Base-by-base conservation (phyloP, 345 rosid species). In the Streptanthus diversifolius region DNA sequence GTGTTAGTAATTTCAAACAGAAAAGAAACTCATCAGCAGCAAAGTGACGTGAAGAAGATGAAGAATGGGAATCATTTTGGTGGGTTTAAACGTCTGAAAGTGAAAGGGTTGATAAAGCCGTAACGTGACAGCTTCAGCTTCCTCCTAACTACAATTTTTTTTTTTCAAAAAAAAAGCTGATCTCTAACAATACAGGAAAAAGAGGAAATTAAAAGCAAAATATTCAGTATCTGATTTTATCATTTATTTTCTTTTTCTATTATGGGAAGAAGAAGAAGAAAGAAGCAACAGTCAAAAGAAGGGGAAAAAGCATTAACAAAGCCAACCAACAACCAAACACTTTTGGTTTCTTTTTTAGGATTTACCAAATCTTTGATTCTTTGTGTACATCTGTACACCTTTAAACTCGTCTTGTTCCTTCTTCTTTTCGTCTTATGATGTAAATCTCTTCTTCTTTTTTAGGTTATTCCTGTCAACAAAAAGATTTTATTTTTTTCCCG, bases 281-380 rank as follows among this genome's bases (percentile, higher is more conserved):
- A 66, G 58, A 56, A 54, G 71, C 54, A 73, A 35, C 41, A 44
- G 58, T 65, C 45, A 55, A 25, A 73, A 69, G 43, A 73, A 55
- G 29, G 45, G 21, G 7, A 60, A 49, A 44, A 44, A 74, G 62
- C 71, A 48, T 60, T 66, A 74, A 68, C 56, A 30, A 56, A 44
- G 12, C 52, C 52, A 52, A 58, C 66, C 59, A 48, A 39, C 70
- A 54, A 52, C 25, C 72, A 49, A 73, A 61, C 79, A 68, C 35
- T 54, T 60, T 68, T 61, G 74, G 79, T 63, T 62, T 54, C 40
- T 36, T 75, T 51, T 76, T 40, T 75, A 76, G 75, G 71, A 63
- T 55, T 76, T 70, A 69, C 44, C 65, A 76, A 76, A 76, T 76
- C 75, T 76, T 75, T 76, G 59, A 76, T 76, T 76, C 75, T 76